Conservation (phyloP, 768 basidiomycete species). For the Pleurotus cornucopiae region DNA sequence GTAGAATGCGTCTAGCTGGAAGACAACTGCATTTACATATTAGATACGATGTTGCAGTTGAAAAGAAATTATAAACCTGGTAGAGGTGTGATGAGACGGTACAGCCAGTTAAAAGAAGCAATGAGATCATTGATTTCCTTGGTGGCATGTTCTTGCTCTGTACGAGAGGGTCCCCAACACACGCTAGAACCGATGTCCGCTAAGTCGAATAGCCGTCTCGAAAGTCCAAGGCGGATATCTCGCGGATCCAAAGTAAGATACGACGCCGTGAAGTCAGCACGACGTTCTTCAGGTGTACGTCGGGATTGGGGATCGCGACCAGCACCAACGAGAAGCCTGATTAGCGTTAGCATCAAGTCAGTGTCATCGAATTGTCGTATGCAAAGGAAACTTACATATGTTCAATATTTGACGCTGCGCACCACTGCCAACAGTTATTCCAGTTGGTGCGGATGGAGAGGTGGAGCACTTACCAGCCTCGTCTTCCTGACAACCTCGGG, state of each 20-base stretch:
- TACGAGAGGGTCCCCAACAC: conserved; percentile 18
- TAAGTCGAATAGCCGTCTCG: conserved; percentile 28
- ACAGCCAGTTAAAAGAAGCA: conserved; percentile 28
- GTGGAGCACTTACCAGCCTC: background rate
- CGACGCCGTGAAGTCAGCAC: background rate
- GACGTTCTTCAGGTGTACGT: conserved; percentile 16
- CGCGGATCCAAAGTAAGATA: conserved; percentile 16
- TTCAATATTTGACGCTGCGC: conserved; percentile 17
- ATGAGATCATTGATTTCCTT: conserved; percentile 27
- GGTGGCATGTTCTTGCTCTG: conserved; percentile 27
- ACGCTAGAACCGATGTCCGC: conserved; percentile 27
- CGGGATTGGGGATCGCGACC: conserved; percentile 35
- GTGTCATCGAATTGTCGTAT: background rate
- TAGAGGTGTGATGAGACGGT: conserved; percentile 31
- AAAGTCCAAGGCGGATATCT: conserved; percentile 32
- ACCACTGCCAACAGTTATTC: background rate
- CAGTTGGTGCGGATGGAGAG: background rate
- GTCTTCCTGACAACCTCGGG: background rate
- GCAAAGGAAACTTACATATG: conserved; percentile 25
- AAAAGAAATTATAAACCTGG: conserved; percentile 23
- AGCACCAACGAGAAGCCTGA: conserved; percentile 38
- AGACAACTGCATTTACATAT: conserved; percentile 31
- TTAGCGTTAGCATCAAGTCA: conserved; percentile 2
- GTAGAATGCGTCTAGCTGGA: conserved; percentile 37
- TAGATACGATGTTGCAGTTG: background rate